Evolutionary conservation across 2,329 filamentous ascomycete genomes (phyloP).

Genomic region (Clonostachys byssicola): DNA sequence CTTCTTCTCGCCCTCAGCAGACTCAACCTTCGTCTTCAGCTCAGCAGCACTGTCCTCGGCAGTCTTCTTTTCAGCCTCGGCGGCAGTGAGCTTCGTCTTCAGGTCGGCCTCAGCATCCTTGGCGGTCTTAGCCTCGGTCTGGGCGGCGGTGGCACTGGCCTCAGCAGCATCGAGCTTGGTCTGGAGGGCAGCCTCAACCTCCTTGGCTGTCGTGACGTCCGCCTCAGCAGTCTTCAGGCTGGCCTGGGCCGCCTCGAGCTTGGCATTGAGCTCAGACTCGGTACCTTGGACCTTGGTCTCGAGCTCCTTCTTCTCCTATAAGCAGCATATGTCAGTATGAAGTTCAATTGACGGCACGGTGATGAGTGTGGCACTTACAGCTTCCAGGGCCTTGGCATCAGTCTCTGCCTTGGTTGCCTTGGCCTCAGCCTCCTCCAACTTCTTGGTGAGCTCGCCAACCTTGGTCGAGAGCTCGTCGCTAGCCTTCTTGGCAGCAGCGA

Average conservation of each 20-base stretch:
- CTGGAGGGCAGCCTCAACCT: constrained; percentile 1
- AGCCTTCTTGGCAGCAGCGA: constrained; percentile 18
- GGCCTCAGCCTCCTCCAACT: constrained; percentile 25
- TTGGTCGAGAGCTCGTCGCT: constrained; percentile 20
- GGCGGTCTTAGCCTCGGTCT: constrained; percentile 1
- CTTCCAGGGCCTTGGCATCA: constrained; percentile 23
- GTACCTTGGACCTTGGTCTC: constrained; percentile 4
- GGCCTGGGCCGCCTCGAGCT: constrained; percentile 5
- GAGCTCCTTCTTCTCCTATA: neutral
- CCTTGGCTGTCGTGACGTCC: constrained; percentile 2
- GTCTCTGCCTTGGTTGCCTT: constrained; percentile 29
- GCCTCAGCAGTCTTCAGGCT: constrained; percentile 2
- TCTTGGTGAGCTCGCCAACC: constrained; percentile 18
- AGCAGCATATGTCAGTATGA: neutral
- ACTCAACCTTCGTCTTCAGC: neutral
- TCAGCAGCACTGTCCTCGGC: constrained; percentile 1
- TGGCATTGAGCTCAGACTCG: constrained; percentile 8
- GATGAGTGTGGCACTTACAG: constrained; percentile 14
- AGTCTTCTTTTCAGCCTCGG: constrained; percentile 5
- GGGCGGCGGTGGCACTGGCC: neutral
- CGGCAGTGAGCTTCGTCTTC: constrained; percentile 8
- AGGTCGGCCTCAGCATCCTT: constrained; percentile 1
- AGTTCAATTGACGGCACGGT: neutral
- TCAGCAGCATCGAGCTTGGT: constrained; percentile 5
- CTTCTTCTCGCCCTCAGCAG: neutral